Conservation (phyloP, 768 basidiomycete species). For the Tylopilus intermedius region DNA sequence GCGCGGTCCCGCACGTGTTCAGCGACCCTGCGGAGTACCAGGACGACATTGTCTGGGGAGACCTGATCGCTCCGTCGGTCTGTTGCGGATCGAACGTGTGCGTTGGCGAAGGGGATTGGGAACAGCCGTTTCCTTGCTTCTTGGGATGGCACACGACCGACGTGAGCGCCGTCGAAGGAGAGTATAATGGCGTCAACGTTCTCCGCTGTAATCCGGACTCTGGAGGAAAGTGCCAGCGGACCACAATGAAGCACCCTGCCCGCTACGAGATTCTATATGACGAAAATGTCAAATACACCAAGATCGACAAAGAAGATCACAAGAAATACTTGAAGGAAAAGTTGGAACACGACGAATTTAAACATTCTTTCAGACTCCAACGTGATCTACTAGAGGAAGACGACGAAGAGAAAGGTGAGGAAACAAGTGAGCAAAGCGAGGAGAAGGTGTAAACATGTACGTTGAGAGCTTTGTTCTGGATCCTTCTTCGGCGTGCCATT, state of each 20-base stretch:
- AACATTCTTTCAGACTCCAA: too few relatives aligned
- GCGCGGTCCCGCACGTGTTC: not conserved
- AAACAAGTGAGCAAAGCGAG: too few relatives aligned
- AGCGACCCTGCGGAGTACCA: not conserved
- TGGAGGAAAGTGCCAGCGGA: not conserved
- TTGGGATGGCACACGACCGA: conserved; percentile 6
- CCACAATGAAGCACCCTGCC: not conserved
- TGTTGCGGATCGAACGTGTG: not conserved
- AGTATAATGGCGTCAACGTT: conserved; percentile 6
- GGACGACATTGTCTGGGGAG: not conserved
- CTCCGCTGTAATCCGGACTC: not conserved
- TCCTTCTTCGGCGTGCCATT: too few relatives aligned
- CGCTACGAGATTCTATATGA: not conserved
- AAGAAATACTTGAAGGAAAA: not conserved
- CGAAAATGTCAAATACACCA: not conserved
- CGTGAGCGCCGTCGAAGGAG: not conserved
- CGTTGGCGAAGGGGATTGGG: not conserved
- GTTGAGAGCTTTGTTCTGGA: too few relatives aligned
- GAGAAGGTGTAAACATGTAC: too few relatives aligned
- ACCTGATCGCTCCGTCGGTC: not conserved
- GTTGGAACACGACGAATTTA: not conserved
- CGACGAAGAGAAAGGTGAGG: too few relatives aligned
- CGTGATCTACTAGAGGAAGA: too few relatives aligned
- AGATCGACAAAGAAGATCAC: not conserved
- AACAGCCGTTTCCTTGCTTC: not conserved